A percentile compares a stretch with the other conserved stretches of the same genome.
Evolutionary conservation across 83 land plant species (phyloP).

Genomic region (Picea abies): DNA sequence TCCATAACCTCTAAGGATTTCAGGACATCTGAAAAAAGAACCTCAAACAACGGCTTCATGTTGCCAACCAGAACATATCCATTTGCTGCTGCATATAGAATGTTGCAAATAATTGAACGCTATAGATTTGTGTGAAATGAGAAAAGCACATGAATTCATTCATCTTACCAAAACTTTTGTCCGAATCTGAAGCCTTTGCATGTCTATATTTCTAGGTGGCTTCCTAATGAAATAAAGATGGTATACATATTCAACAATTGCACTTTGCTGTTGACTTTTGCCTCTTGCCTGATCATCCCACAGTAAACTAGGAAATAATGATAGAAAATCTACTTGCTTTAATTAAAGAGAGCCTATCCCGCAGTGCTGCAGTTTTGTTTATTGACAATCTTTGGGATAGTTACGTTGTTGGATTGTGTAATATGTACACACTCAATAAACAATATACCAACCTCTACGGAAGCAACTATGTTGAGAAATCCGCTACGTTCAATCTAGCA

Average conservation of each 20-base stretch:
- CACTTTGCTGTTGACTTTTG: constrained; percentile 57
- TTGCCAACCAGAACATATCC: constrained; percentile 60
- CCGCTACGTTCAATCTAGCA: constrained; percentile 65
- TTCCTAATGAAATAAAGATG: constrained; percentile 78
- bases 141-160: neutral
- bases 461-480: constrained; percentile 85
- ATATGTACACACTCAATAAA: neutral
- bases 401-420: neutral
- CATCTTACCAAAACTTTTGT: constrained; percentile 65
- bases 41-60: constrained; percentile 60
- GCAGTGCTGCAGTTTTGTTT: neutral
- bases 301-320: constrained; percentile 11
- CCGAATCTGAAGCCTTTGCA: constrained; percentile 25
- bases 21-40: constrained; percentile 72
- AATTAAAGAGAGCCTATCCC: constrained; percentile 1
- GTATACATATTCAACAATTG: constrained; percentile 49
- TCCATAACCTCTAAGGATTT: constrained; percentile 64
- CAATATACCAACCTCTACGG: constrained; percentile 82
- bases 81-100: neutral
- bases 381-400: neutral
- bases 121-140: neutral
- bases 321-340: neutral
- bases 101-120: neutral
- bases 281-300: constrained; percentile 64
- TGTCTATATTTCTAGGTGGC: constrained; percentile 31